phyloP scores from a whole-genome alignment of 352 stramenopile species.

The Globisporangium takayamanum region DNA sequence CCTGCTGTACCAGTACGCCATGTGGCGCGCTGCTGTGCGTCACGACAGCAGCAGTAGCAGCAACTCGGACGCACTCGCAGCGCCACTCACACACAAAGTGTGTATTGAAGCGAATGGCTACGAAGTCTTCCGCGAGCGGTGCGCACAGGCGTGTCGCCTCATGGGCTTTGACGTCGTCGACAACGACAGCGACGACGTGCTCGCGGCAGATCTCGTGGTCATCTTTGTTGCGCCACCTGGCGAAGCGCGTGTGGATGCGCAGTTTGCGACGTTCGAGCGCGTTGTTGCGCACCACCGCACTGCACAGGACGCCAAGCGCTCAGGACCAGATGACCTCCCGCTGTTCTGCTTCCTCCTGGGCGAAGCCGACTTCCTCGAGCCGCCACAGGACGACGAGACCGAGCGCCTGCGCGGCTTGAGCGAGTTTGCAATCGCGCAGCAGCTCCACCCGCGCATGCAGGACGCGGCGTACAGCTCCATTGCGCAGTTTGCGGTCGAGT shows the following conservation, averaged over 20 bases:
- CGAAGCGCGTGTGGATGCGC: constrained; percentile 29
- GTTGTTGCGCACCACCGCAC: constrained; percentile 12
- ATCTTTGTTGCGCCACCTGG: constrained; percentile 51
- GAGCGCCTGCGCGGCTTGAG: constrained; percentile 59
- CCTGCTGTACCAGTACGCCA: constrained; percentile 61
- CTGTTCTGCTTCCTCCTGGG: constrained; percentile 66
- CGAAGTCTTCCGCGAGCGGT: constrained; percentile 29
- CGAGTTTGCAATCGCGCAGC: constrained; percentile 75
- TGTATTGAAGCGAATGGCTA: constrained; percentile 55
- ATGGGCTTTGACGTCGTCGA: constrained; percentile 44
- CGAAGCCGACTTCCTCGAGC: constrained; percentile 57
- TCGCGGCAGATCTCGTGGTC: constrained; percentile 41
- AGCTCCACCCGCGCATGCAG: constrained; percentile 43
- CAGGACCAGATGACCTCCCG: constrained; percentile 25
- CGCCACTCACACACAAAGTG: constrained; percentile 15
- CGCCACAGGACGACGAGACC: constrained; percentile 35
- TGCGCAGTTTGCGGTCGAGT: constrained; percentile 73
- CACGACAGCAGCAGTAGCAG: not conserved
- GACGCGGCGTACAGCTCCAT: constrained; percentile 40
- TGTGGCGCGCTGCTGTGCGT: constrained; percentile 27
- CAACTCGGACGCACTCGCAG: too few species aligned
- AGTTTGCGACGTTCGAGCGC: constrained; percentile 40
- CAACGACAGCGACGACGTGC: constrained; percentile 1
- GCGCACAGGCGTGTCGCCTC: constrained; percentile 29
- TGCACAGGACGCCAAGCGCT: constrained; percentile 18